These are phyloP conservation scores for Candida sp. DNA, from an alignment of 1,139 yeast species.

Conservation along the genomic window DNA sequence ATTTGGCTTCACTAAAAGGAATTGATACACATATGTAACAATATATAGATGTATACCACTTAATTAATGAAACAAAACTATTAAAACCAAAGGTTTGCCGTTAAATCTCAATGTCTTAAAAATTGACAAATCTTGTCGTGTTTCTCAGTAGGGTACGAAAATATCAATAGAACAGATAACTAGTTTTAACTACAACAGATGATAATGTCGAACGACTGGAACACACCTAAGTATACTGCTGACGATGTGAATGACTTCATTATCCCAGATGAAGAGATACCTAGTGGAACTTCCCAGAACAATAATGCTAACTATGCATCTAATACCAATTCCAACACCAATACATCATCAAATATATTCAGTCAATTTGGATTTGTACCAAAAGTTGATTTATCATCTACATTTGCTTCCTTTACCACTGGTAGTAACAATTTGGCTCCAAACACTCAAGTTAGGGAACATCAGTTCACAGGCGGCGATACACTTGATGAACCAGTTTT, in stretches of 20 bases:
- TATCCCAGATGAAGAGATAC: constrained; percentile 21
- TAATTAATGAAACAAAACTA: background rate
- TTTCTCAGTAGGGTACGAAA: background rate
- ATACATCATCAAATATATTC: constrained; percentile 2
- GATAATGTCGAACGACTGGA: constrained; percentile 11
- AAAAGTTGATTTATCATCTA: constrained; percentile 37
- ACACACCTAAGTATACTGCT: constrained; percentile 9
- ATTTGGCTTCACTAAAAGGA: constrained; percentile 8
- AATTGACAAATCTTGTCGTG: too few species aligned
- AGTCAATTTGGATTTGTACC: constrained; percentile 21
- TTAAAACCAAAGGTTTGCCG: too few species aligned
- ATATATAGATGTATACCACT: background rate
- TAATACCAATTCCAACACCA: background rate
- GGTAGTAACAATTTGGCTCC: constrained; percentile 25
- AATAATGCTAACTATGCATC: constrained; percentile 3
- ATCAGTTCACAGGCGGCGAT: constrained; percentile 79
- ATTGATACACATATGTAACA: background rate
- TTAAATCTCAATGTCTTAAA: too few species aligned
- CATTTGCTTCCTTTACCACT: constrained; percentile 36
- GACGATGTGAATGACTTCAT: constrained; percentile 22
- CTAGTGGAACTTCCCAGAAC: constrained; percentile 4
- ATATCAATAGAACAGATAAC: background rate
- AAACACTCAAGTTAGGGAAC: constrained; percentile 59
- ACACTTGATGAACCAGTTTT: constrained; percentile 85
- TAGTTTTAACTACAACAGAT: background rate